phyloP scores from a whole-genome alignment of 148 eudicot genomes.

The Arbutus unedo region DNA sequence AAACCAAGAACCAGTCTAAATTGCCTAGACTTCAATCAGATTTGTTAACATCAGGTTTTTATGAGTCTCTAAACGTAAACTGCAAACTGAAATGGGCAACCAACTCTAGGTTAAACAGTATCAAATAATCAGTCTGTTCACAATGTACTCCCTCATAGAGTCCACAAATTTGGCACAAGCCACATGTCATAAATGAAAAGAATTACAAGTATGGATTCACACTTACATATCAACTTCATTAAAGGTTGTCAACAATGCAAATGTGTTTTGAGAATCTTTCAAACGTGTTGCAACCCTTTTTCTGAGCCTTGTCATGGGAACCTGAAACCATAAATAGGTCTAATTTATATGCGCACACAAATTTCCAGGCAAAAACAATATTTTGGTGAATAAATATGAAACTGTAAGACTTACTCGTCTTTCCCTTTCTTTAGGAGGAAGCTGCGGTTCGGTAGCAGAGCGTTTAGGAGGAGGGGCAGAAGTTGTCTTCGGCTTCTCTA shows the following conservation, averaged over 20 bases:
- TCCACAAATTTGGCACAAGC: background rate
- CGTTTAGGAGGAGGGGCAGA: conserved; percentile 53
- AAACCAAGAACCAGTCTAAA: background rate
- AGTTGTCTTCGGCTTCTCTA: conserved; percentile 39
- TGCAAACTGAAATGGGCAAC: background rate
- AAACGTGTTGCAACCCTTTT: conserved; percentile 91
- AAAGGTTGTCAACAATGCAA: conserved; percentile 91
- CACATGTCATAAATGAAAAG: background rate
- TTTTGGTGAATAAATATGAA: background rate
- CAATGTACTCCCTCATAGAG: conserved; percentile 2
- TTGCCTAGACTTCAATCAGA: background rate
- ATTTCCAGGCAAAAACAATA: background rate
- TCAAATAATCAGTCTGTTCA: background rate
- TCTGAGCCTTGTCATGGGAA: conserved; percentile 96
- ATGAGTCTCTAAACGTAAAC: background rate
- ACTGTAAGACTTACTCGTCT: conserved; percentile 61
- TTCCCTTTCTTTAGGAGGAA: conserved; percentile 97
- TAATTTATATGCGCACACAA: background rate
- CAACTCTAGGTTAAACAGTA: background rate
- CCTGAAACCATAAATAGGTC: conserved; percentile 38
- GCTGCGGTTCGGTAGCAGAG: conserved; percentile 78
- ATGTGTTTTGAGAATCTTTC: conserved; percentile 95
- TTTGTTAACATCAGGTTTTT: background rate
- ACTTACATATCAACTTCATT: conserved; percentile 96
- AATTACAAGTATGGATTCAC: background rate